phyloP scores from a whole-genome alignment of 2,329 filamentous ascomycete species.

The Rachicladosporium sp. region DNA sequence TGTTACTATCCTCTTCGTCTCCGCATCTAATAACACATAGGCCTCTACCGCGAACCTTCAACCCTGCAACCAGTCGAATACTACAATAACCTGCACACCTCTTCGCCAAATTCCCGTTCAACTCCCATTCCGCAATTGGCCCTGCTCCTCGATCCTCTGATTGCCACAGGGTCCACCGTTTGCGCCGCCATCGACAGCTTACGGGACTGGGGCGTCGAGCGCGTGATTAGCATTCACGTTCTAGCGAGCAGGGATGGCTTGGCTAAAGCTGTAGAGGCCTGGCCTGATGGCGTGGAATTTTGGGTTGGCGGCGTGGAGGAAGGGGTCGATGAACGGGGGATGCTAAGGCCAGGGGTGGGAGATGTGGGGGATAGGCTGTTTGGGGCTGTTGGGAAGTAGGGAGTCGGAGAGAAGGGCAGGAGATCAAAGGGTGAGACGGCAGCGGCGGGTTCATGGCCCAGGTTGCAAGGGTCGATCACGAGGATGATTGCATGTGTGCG shows the following conservation, averaged over 20 bases:
- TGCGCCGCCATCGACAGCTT: slow-evolving; percentile 82
- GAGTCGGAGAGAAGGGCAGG: no score
- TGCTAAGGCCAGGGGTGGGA: slow-evolving; percentile 82
- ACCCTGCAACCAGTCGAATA: slow-evolving; percentile 88
- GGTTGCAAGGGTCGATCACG: slow-evolving; percentile 7
- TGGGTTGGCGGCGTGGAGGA: slow-evolving; percentile 74
- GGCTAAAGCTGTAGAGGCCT: slow-evolving; percentile 57
- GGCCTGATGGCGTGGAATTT: slow-evolving; percentile 64
- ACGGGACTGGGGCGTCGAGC: slow-evolving; percentile 79
- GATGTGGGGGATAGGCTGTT: slow-evolving; percentile 87
- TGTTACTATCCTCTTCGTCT: no score
- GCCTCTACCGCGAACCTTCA: slow-evolving; percentile 80
- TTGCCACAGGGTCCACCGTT: slow-evolving; percentile 84
- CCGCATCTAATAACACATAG: no score
- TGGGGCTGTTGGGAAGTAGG: slow-evolving; percentile 71
- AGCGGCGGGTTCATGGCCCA: slow-evolving; percentile 6
- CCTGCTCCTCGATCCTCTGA: slow-evolving; percentile 81
- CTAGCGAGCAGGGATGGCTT: slow-evolving; percentile 64
- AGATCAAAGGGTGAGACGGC: neutral
- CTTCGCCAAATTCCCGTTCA: no score
- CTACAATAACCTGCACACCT: slow-evolving; percentile 91
- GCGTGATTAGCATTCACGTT: slow-evolving; percentile 64
- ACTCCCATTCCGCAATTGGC: slow-evolving; percentile 53
- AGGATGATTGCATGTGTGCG: slow-evolving; percentile 2
- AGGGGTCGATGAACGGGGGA: slow-evolving; percentile 62